Percentiles rank a stretch among this genome's conserved stretches.
Conservation (phyloP, 2,329 filamentous ascomycete species). For the Aspergillus fijiensis region DNA sequence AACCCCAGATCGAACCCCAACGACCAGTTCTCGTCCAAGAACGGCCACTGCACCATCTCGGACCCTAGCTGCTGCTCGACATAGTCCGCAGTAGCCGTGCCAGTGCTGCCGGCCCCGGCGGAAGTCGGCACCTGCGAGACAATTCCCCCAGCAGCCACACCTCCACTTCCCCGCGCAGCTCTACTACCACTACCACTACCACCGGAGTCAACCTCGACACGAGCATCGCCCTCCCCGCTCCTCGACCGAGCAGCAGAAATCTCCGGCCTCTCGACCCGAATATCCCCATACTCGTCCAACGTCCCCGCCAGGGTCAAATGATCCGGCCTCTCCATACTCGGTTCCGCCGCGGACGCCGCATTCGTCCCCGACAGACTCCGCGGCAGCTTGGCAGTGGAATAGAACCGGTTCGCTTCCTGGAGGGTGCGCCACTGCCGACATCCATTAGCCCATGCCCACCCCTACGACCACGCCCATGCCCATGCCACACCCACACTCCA, state of each 20-base stretch:
- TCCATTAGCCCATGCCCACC: not conserved
- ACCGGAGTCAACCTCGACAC: not conserved
- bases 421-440: slow-evolving; percentile 33
- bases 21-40: slow-evolving; percentile 39
- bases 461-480: too few species aligned
- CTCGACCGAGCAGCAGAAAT: slow-evolving; percentile 3
- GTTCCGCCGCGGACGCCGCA: not conserved
- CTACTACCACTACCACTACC: slow-evolving; percentile 11
- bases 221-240: not conserved
- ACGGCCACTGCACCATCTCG: slow-evolving; percentile 41
- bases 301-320: slow-evolving; percentile 34
- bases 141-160: not conserved
- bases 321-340: slow-evolving; percentile 13
- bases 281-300: slow-evolving; percentile 40
- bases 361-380: not conserved
- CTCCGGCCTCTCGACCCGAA: slow-evolving; percentile 31
- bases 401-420: slow-evolving; percentile 38
- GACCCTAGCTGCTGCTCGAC: slow-evolving; percentile 28
- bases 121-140: slow-evolving; percentile 13
- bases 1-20: slow-evolving; percentile 34
- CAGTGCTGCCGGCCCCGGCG: too few species aligned
- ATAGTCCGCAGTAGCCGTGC: not conserved
- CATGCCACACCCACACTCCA: too few species aligned
- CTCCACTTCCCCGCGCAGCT: not conserved
- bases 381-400: slow-evolving; percentile 32